Conservation (phyloP, 257 asterid genomes). For the Scutellaria galericulata region DNA sequence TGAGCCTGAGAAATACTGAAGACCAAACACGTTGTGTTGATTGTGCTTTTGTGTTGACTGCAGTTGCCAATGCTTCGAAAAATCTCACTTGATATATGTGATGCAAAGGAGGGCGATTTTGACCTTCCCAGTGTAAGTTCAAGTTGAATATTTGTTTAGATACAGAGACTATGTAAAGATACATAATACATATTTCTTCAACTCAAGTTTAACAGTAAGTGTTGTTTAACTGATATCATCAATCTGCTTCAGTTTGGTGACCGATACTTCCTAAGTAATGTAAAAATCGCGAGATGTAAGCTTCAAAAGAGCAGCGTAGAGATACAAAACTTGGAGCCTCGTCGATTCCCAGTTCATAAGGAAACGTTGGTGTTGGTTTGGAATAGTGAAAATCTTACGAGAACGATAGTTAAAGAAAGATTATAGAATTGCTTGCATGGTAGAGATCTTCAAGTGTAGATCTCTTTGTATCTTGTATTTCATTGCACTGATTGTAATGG, state of each 20-base stretch:
- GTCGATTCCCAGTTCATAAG: slow-evolving; percentile 62
- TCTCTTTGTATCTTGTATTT: not conserved
- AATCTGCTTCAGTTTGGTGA: slow-evolving; percentile 54
- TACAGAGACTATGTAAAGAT: not conserved
- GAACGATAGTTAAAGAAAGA: slow-evolving; percentile 79
- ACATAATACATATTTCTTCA: not conserved
- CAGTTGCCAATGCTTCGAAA: slow-evolving; percentile 91
- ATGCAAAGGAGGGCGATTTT: slow-evolving; percentile 73
- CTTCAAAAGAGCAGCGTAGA: slow-evolving; percentile 45
- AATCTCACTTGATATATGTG: slow-evolving; percentile 79
- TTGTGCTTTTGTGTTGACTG: slow-evolving; percentile 33
- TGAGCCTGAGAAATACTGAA: slow-evolving; percentile 4
- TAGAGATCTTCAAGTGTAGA: not conserved
- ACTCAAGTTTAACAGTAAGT: not conserved
- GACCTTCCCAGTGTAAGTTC: slow-evolving; percentile 78
- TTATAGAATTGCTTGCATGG: slow-evolving; percentile 41
- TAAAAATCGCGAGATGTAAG: slow-evolving; percentile 83
- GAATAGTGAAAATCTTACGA: slow-evolving; percentile 59
- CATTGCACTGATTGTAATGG: not conserved
- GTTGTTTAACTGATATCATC: slow-evolving; percentile 18
- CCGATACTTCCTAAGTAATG: slow-evolving; percentile 60
- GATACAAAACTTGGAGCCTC: slow-evolving; percentile 39
- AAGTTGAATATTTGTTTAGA: not conserved
- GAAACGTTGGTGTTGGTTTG: slow-evolving; percentile 72
- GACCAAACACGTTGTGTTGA: not conserved